Conservation (phyloP, 2,329 filamentous ascomycete genomes). For the Atkinsonella texensis region DNA sequence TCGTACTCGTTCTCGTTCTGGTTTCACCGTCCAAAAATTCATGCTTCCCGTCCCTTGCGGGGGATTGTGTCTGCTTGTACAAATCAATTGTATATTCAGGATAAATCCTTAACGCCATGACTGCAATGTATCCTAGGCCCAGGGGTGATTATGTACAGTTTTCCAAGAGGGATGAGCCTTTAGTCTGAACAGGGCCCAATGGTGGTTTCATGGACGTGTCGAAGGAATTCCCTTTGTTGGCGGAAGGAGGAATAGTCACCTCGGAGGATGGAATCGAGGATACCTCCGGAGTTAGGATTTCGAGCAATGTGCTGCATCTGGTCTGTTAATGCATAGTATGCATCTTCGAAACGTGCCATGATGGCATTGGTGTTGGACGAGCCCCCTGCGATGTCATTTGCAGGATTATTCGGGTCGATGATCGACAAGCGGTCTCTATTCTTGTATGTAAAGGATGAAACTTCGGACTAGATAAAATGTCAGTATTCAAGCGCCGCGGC, state of each 20-base stretch:
- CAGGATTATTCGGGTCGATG: constrained; percentile 75
- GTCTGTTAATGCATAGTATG: constrained; percentile 43
- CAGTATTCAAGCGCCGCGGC: neutral
- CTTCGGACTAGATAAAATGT: constrained; percentile 24
- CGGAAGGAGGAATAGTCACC: constrained; percentile 71
- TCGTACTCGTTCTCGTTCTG: neutral
- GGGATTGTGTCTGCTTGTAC: neutral
- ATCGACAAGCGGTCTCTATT: constrained; percentile 65
- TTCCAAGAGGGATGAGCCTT: neutral
- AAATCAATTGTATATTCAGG: neutral
- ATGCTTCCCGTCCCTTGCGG: constrained; percentile 3
- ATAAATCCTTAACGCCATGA: neutral
- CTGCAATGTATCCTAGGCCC: neutral
- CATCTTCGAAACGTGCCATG: constrained; percentile 55
- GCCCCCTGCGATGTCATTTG: constrained; percentile 85
- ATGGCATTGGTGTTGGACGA: constrained; percentile 60
- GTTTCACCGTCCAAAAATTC: neutral
- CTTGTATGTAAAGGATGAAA: constrained; percentile 38
- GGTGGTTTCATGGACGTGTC: constrained; percentile 34
- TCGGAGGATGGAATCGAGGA: constrained; percentile 60
- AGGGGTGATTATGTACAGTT: neutral
- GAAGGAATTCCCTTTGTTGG: constrained; percentile 53
- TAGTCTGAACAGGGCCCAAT: constrained; percentile 22
- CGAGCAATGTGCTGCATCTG: constrained; percentile 42
- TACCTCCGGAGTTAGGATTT: constrained; percentile 19